A percentile compares a stretch with the other conserved stretches of the same genome.
Evolutionary conservation across 2,329 filamentous ascomycete species (phyloP).

Genomic region (Diaporthe longicolla): DNA sequence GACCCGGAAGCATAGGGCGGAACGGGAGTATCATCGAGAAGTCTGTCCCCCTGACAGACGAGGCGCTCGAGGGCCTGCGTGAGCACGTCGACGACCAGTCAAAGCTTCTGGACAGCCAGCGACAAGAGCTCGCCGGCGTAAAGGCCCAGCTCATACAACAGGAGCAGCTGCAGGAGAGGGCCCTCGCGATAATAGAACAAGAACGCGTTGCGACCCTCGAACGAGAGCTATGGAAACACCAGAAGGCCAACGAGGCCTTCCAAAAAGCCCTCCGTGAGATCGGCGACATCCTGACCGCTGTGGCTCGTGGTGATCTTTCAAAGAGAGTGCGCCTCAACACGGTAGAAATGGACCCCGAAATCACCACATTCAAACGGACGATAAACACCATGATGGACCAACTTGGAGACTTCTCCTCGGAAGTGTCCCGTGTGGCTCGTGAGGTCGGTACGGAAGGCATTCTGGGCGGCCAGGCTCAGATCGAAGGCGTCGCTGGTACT

Average conservation of each 20-base stretch:
- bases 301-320: constrained; percentile 93
- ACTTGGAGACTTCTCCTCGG: constrained; percentile 94
- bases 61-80: constrained; percentile 86
- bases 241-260: constrained; percentile 98
- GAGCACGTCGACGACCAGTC: constrained; percentile 96
- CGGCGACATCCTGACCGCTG: constrained; percentile 95
- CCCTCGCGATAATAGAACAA: constrained; percentile 85
- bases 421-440: constrained; percentile 93
- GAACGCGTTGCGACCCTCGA: constrained; percentile 91
- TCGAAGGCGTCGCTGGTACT: constrained; percentile 93
- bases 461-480: constrained; percentile 92
- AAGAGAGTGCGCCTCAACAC: constrained; percentile 97
- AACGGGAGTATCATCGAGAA: constrained; percentile 50
- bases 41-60: constrained; percentile 77
- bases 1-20: constrained; percentile 46
- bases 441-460: constrained; percentile 97
- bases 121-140: constrained; percentile 86
- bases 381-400: constrained; percentile 99
- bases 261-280: constrained; percentile 97
- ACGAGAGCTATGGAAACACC: constrained; percentile 94
- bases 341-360: constrained; percentile 97
- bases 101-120: constrained; percentile 89
- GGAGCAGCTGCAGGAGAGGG: constrained; percentile 85
- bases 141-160: constrained; percentile 89
- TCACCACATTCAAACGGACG: constrained; percentile 96